Evolutionary conservation across 257 asterid genomes (phyloP), one percentile per base, ranked within the genome.

Genomic region (Penstemon barbatus): DNA sequence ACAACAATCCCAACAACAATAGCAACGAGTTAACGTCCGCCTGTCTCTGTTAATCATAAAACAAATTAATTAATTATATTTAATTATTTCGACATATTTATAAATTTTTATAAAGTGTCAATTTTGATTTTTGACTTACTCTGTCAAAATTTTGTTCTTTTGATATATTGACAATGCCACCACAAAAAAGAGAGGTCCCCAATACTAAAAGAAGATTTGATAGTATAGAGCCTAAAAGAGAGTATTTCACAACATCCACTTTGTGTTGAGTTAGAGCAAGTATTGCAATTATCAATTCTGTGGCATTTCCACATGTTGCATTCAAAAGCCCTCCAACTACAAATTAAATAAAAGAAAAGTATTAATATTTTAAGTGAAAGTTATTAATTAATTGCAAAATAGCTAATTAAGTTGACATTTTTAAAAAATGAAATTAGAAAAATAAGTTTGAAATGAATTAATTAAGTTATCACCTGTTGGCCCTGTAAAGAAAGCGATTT

Each of bases 231-330:
- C 99, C 99, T 70, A 93, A 71, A 0, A 93, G 89, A 4, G 97
- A 90, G 71, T 86, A 90, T 38, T 93, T 93, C 8, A 93, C 95
- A 3, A 93, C 92, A 13, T 82, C 89, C 2, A 93, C 88, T 80
- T 90, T 90, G 86, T 82, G 72, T n/a, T 83, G 67, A 25, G 79
- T 7, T 7, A 93, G 70, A 25, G 97, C 99, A 49, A 90, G 74
- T 12, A 93, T 83, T 4, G 96, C 90, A 59, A 93, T 93, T 51
- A 93, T 84, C 41, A 93, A 83, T 81, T 93, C 99, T 0, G 99
- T 93, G 0, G 96, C 97, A 78, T 93, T 93, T 57, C 99, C 99
- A 77, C 97, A 93, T 38, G 99, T 93, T 39, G 99, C 99, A 74
- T 93, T 93, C 53, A 93, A 72, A 57, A 93, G 97, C 43, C 99